Evolutionary conservation across 2,329 filamentous ascomycete species (phyloP), one percentile per base, ranked within the genome.

Genomic region (Metarhizium album): DNA sequence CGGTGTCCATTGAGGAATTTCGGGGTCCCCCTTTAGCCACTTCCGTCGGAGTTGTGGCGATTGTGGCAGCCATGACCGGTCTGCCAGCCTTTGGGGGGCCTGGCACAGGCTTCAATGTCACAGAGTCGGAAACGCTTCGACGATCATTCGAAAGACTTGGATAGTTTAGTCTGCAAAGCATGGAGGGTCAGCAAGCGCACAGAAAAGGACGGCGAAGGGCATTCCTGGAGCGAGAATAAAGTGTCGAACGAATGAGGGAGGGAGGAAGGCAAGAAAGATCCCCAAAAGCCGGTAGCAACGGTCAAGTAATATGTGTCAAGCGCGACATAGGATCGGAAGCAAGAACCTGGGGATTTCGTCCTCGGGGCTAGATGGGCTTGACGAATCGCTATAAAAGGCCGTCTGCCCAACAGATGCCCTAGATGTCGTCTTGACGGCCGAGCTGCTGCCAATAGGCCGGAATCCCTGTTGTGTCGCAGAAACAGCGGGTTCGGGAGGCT

Each of bases 1-100:
- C 86, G 11, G 90, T 96, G 66, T 97, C 91, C 61, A 95, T 91
- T 11, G 91, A 96, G 3, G 87, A 86, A 51, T 86, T 95, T 60
- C 90, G 82, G 51, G 84, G 80, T 20, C 70, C 55, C 38, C 62
- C 67, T 54, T 68, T 70, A 42, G 60, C 60, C 49, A 65, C 60
- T 52, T 71, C 70, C 55, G 64, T 65, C 58, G 67, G 70, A 42
- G 67, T 64, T 42, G 68, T 60, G 49, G 66, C 65, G 53, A 71
- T 69, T 48, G 70, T 64, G 56, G 74, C 70, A 56, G 74, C 72
- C 72, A 79, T 79, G 55, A 65, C 66, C 53, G 70, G 61, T 55
- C 62, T 67, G 50, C 66, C 62, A 55, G 62, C 63, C 53, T 62
- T 59, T 50, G 66, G 61, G 56, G 67, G 63, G 66, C 68, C 68